Evolutionary conservation across 2,329 filamentous ascomycete genomes (phyloP), one percentile per base, ranked within the genome.

Genomic region (Arthrobotrys pseudoclavata): DNA sequence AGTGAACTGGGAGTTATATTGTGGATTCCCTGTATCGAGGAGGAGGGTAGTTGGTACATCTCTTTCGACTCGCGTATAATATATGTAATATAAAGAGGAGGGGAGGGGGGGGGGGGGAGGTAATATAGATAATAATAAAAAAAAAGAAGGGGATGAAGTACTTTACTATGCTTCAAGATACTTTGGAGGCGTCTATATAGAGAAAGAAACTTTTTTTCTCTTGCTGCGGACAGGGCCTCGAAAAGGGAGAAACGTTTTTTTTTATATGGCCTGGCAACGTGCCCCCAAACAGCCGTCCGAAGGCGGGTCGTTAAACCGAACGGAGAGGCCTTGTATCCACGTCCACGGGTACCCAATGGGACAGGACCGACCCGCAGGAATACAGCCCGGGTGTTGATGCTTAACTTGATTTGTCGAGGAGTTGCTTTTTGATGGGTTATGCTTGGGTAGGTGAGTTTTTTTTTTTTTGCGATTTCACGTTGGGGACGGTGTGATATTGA

Each of bases 1-100:
- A 64, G 29, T 29, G 69, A 66, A 42, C 26, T 60, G 53, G 69
- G 63, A 31, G 55, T 66, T 40, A 68, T 40, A 45, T 53, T 68
- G 40, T 68, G 52, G 37, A 68, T 68, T 57, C 64, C 64, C 50
- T 72, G 69, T 50, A 72, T 66, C 29, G 69, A 72, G 34, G 55
- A 40, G 34, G 69, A 66, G 6, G 69, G 60, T 31, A 72, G 42
- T 72, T 66, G 60, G 60, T 72, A 72, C 67, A 70, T 70, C 22
- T 40, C 50, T 52, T 29, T 53, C 24, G 45, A 50, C 47, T 22
- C 47, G n/a, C n/a, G 52, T 57, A 57, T 57, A 40, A 15, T 15
- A 37, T 37, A n/a, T 7, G 26, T 34, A 55, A 12, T 20, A 9
- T 45, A 45, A 20, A 45, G 15, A 42, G 37, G 12, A 40, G 10